These are phyloP conservation scores for Ephemerocybe angulata DNA, from an alignment of 768 basidiomycete genomes.

Conservation along the genomic window DNA sequence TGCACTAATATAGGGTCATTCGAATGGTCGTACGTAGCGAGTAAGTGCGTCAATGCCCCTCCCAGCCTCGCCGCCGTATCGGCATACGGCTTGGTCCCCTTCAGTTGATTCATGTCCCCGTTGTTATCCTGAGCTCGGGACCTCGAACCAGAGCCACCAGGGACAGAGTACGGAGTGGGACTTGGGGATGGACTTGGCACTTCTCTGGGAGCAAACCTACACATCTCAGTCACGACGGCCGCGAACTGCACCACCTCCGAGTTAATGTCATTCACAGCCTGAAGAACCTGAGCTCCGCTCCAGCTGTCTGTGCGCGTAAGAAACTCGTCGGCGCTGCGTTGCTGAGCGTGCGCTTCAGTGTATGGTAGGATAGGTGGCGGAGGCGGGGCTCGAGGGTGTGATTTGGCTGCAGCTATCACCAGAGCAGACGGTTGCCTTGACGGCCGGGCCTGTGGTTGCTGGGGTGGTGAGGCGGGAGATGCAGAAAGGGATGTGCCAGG, in stretches of 20 bases:
- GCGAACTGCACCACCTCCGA: conserved; percentile 79
- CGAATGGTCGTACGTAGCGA: conserved; percentile 62
- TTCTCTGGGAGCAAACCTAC: conserved; percentile 36
- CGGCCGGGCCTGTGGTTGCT: not conserved
- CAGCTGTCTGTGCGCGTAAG: conserved; percentile 71
- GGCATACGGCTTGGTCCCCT: not conserved
- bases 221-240: conserved; percentile 68
- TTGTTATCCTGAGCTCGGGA: not conserved
- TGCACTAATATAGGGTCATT: conserved; percentile 77
- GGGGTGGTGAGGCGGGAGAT: not conserved
- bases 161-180: conserved; percentile 16
- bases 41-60: conserved; percentile 53
- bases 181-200: conserved; percentile 31
- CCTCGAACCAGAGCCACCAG: not conserved
- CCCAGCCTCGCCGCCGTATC: conserved; percentile 66
- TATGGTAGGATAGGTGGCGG: not conserved
- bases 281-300: conserved; percentile 76
- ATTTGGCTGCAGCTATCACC: not conserved
- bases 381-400: not conserved
- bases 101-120: not conserved
- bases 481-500: not conserved
- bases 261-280: conserved; percentile 76
- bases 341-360: conserved; percentile 5
- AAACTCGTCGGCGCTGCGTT: conserved; percentile 58
- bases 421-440: not conserved